These are phyloP conservation scores for Crataegus laevigata DNA, from an alignment of 306 rosid species.

Conservation along the genomic window DNA sequence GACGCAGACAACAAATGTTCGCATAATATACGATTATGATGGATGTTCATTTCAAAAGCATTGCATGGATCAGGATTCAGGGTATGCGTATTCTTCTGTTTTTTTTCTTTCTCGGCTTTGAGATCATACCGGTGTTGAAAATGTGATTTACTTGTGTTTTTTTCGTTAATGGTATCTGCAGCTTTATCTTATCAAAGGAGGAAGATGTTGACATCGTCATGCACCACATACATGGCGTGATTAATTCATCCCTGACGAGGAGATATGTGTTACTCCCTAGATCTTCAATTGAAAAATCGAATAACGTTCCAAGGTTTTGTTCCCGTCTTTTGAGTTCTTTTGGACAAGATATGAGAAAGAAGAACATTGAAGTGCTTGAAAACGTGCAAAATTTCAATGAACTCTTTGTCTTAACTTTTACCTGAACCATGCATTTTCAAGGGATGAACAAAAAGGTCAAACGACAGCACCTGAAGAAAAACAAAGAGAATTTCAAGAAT, in stretches of 20 bases:
- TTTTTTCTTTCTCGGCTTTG: slow-evolving; percentile 2
- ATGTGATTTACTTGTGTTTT: slow-evolving; percentile 9
- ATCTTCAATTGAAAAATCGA: slow-evolving; percentile 3
- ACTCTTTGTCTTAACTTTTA: not conserved
- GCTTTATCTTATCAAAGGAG: slow-evolving; percentile 79
- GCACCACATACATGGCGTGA: slow-evolving; percentile 65
- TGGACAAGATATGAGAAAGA: not conserved
- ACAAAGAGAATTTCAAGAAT: slow-evolving; percentile 45
- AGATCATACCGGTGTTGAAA: not conserved
- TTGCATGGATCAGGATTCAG: slow-evolving; percentile 42
- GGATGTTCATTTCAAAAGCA: slow-evolving; percentile 55
- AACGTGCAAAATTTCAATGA: not conserved
- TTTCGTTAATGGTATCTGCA: slow-evolving; percentile 24
- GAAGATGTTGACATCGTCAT: slow-evolving; percentile 74
- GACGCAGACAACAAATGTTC: slow-evolving; percentile 50
- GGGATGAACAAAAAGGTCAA: slow-evolving; percentile 35
- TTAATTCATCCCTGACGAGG: slow-evolving; percentile 41
- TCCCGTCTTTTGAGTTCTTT: not conserved
- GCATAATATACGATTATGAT: slow-evolving; percentile 61
- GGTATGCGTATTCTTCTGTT: slow-evolving; percentile 37
- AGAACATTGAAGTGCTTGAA: not conserved
- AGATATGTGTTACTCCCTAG: slow-evolving; percentile 12
- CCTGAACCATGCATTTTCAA: slow-evolving; percentile 8
- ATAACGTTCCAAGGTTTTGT: not conserved
- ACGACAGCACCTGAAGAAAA: slow-evolving; percentile 32